Evolutionary conservation across 2,329 filamentous ascomycete genomes (phyloP).

Genomic region (Penicillium sp.): DNA sequence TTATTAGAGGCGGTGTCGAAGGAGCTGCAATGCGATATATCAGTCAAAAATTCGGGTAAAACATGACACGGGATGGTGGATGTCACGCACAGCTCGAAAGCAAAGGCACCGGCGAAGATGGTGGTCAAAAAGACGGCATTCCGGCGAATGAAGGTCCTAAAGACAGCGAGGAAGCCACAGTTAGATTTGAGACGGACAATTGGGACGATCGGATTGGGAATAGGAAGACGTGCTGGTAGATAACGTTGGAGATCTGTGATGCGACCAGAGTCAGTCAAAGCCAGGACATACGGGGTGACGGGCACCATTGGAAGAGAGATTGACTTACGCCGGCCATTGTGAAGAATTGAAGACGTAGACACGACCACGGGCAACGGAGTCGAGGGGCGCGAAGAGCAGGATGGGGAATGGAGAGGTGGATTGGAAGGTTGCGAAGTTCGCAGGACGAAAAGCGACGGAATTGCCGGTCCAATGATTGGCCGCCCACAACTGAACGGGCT

Average conservation of each 20-base stretch:
- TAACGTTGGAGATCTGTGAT: constrained; percentile 46
- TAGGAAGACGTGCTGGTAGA: constrained; percentile 56
- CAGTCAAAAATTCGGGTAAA: constrained; percentile 17
- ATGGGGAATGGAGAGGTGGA: constrained; percentile 21
- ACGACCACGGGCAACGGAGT: constrained; percentile 7
- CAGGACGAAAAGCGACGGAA: constrained; percentile 35
- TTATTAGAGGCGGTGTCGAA: constrained; percentile 78
- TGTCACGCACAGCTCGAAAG: constrained; percentile 77
- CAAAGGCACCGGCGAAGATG: constrained; percentile 84
- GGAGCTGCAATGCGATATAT: constrained; percentile 50
- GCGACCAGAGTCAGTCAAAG: constrained; percentile 24
- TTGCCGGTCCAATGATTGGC: constrained; percentile 38
- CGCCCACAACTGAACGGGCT: constrained; percentile 16
- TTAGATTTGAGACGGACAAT: constrained; percentile 17
- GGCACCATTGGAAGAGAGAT: constrained; percentile 28
- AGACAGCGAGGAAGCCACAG: constrained; percentile 6
- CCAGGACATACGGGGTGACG: constrained; percentile 14
- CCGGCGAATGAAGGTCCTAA: constrained; percentile 73
- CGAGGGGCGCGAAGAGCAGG: neutral
- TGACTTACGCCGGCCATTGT: constrained; percentile 51
- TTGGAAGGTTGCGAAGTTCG: constrained; percentile 31
- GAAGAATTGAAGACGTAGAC: constrained; percentile 24
- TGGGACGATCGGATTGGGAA: constrained; percentile 11
- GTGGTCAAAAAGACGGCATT: constrained; percentile 83
- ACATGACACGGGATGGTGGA: constrained; percentile 2